Base-by-base conservation (phyloP, 2,329 filamentous ascomycete genomes). In the Calonectria pseudoturangicola region DNA sequence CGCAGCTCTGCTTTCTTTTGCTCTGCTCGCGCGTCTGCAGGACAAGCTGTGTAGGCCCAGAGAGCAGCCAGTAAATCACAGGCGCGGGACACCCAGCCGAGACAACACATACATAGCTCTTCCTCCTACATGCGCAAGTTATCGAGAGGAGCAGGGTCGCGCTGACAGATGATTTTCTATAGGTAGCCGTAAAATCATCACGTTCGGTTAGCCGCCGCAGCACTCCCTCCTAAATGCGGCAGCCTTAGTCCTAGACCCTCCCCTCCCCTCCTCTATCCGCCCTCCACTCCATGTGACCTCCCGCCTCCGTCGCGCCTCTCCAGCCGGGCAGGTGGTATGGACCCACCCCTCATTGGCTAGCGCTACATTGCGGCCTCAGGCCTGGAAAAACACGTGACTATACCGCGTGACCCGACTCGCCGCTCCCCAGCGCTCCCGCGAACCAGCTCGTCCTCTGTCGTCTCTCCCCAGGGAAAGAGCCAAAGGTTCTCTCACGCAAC, bases 361-460 rank as follows among this genome's bases (percentile, higher is more conserved):
- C 30, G 30, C 63, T 64, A 18, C 30, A 50, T 66, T 30, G 68
- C 50, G 48, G 78, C 78, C 78, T n/a, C 18, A 68, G 50, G 83
- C 84, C 33, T 28, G 8, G n/a, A 36, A 58, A 58, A 58, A 58
- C 54, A 60, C 54, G 54, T 60, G 54, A 78, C 77, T 77, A 79
- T 77, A 79, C 83, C 84, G 82, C 84, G 83, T 85, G 84, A 85
- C 83, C 82, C 79, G 81, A 77, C 75, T 80, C 78, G 71, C 73
- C 76, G 73, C 63, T 70, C 72, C 74, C 71, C 70, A 71, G 71
- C 68, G 47, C 68, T 60, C 67, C 51, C 67, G 41, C 30, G 43
- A 50, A 68, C 71, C 71, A 78, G 75, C 60, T 73, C 65, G 64
- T 58, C 54, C 54, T 60, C 66, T 62, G 68, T 72, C 72, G 68